Conservation (phyloP, 176 grass and related monocot genomes). For the Hordeum marinum region DNA sequence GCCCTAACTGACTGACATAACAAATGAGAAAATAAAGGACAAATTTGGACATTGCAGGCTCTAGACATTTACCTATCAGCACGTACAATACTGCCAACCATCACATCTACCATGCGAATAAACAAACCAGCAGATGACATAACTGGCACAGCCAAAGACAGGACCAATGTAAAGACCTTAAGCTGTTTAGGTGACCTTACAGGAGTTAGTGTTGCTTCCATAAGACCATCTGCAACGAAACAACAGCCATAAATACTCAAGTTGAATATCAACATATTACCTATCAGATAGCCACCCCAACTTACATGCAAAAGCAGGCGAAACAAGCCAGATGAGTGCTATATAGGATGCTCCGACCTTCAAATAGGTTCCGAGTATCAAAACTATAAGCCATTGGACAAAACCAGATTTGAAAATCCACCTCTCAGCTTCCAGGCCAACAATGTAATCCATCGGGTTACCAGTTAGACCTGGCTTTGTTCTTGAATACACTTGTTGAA, state of each 20-base stretch:
- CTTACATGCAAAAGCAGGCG: conserved; percentile 95
- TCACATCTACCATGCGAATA: conserved; percentile 59
- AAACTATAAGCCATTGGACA: conserved; percentile 75
- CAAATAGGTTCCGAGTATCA: conserved; percentile 76
- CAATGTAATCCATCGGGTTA: conserved; percentile 39
- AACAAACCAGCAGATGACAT: conserved; percentile 63
- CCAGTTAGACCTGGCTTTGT: conserved; percentile 32
- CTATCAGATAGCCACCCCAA: conserved; percentile 19
- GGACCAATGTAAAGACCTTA: conserved; percentile 77
- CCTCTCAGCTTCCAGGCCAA: conserved; percentile 84
- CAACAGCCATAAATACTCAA: conserved; percentile 6
- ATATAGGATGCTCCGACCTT: conserved; percentile 73
- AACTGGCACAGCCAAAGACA: conserved; percentile 63
- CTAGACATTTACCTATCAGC: conserved; percentile 66
- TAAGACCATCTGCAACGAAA: conserved; percentile 77
- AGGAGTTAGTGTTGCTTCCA: conserved; percentile 94
- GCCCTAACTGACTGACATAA: background rate
- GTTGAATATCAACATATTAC: background rate
- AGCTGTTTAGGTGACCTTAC: conserved; percentile 70
- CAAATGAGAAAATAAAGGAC: conserved; percentile 10
- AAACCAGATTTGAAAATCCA: conserved; percentile 98
- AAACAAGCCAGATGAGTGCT: conserved; percentile 92
- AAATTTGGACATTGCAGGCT: background rate
- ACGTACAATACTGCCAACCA: conserved; percentile 72
- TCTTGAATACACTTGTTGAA: conserved; percentile 31